Conservation (phyloP, 164 flowering plant genomes). For the Nymphaea colorata region DNA sequence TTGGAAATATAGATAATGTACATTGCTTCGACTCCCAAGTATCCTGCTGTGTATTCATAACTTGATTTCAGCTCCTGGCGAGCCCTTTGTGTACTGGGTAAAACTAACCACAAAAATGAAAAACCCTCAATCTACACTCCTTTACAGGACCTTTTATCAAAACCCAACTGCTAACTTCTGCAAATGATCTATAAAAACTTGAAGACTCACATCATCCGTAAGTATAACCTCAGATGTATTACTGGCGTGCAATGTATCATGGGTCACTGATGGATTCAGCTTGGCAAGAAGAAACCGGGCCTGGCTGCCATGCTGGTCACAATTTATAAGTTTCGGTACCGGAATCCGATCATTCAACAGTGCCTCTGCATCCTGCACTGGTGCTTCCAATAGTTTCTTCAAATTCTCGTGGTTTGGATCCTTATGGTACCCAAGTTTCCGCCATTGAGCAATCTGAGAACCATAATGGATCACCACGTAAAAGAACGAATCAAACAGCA, state of each 20-base stretch:
- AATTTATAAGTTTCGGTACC: slow-evolving; percentile 58
- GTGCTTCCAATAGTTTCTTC: slow-evolving; percentile 72
- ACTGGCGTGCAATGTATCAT: slow-evolving; percentile 27
- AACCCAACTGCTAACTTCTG: slow-evolving; percentile 77
- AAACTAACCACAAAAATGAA: not conserved
- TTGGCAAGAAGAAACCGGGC: slow-evolving; percentile 92
- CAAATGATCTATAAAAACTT: slow-evolving; percentile 73
- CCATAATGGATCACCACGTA: slow-evolving; percentile 80
- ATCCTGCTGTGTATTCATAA: not conserved
- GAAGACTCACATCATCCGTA: slow-evolving; percentile 86
- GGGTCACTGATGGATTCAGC: slow-evolving; percentile 84
- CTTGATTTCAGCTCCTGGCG: not conserved
- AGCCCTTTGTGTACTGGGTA: too few relatives aligned
- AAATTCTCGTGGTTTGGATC: slow-evolving; percentile 72
- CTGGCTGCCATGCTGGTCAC: slow-evolving; percentile 88
- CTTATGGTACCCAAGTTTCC: slow-evolving; percentile 59
- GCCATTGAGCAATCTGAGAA: slow-evolving; percentile 80
- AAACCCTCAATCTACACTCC: not conserved
- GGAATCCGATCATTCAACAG: slow-evolving; percentile 68
- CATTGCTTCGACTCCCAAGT: not conserved
- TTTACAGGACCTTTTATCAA: slow-evolving; percentile 15
- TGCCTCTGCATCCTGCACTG: slow-evolving; percentile 67
- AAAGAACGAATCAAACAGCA: slow-evolving; percentile 86
- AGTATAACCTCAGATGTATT: slow-evolving; percentile 56
- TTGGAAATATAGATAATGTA: not conserved